Conservation (phyloP, 805 yeast genomes). For the Teunomyces atbi region DNA sequence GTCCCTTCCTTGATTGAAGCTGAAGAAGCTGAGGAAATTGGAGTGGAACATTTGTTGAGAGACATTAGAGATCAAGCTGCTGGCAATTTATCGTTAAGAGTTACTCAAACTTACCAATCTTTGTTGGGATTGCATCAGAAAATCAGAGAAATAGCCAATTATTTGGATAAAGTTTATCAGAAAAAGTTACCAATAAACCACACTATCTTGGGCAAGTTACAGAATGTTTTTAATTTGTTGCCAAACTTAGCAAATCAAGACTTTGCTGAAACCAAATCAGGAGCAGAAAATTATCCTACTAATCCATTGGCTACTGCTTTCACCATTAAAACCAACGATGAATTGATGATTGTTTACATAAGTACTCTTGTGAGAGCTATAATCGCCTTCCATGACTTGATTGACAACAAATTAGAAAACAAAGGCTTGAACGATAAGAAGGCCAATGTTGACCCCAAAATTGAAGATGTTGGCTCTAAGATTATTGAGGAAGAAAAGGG, state of each 20-base stretch:
- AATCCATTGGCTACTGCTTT: conserved; percentile 74
- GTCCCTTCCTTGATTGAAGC: conserved; percentile 92
- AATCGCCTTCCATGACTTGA: conserved; percentile 93
- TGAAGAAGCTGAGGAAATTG: conserved; percentile 98
- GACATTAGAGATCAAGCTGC: conserved; percentile 97
- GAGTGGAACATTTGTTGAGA: conserved; percentile 92
- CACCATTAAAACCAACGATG: conserved; percentile 92
- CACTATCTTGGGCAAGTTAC: conserved; percentile 85
- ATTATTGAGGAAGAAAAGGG: conserved; percentile 2
- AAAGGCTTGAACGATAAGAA: conserved; percentile 36
- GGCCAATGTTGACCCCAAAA: not conserved
- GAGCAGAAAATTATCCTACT: conserved; percentile 23
- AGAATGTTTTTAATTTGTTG: conserved; percentile 88
- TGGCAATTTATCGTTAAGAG: conserved; percentile 81
- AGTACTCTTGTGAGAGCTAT: conserved; percentile 89
- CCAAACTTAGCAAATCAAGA: conserved; percentile 61
- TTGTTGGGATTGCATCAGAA: conserved; percentile 81
- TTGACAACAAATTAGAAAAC: conserved; percentile 91
- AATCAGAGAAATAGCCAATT: conserved; percentile 71
- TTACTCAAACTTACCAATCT: conserved; percentile 87
- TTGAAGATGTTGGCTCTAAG: not conserved
- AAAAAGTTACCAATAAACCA: conserved; percentile 85
- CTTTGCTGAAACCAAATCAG: conserved; percentile 14
- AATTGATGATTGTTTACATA: conserved; percentile 89
- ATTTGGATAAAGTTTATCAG: conserved; percentile 69